Evolutionary conservation across 352 stramenopile genomes (phyloP).

Genomic region (Phytophthora niederhauseri): DNA sequence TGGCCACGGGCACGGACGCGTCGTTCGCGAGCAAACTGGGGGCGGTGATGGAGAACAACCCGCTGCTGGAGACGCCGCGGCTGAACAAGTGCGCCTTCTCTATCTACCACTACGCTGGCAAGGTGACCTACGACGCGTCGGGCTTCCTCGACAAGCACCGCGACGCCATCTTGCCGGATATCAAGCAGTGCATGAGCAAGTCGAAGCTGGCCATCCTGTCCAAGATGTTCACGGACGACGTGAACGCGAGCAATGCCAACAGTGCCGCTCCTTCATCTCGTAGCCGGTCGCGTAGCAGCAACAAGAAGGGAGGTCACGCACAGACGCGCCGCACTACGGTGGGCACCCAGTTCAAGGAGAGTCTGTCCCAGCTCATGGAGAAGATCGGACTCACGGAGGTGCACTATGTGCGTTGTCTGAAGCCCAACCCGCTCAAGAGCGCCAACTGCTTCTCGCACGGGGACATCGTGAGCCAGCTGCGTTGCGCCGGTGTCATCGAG

Average conservation of each 20-base stretch:
- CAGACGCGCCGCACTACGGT: slow-evolving; percentile 77
- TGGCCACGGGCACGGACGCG: slow-evolving; percentile 82
- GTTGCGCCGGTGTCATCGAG: slow-evolving; percentile 87
- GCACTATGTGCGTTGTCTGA: slow-evolving; percentile 88
- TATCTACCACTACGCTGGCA: slow-evolving; percentile 88
- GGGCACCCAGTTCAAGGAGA: slow-evolving; percentile 88
- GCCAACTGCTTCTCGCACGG: slow-evolving; percentile 69
- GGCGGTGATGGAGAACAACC: slow-evolving; percentile 90
- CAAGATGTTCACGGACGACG: slow-evolving; percentile 72
- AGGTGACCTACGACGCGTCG: slow-evolving; percentile 84
- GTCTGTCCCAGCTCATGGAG: slow-evolving; percentile 82
- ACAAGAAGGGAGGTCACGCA: slow-evolving; percentile 57
- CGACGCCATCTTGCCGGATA: slow-evolving; percentile 83
- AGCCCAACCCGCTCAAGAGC: slow-evolving; percentile 82
- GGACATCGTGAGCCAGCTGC: slow-evolving; percentile 84
- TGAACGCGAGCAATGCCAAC: slow-evolving; percentile 33
- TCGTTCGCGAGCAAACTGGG: slow-evolving; percentile 91
- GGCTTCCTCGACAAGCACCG: slow-evolving; percentile 89
- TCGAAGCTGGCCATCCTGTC: slow-evolving; percentile 66
- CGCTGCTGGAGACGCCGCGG: slow-evolving; percentile 81
- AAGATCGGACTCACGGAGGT: slow-evolving; percentile 88
- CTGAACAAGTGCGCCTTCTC: slow-evolving; percentile 86
- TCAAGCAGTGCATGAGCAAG: slow-evolving; percentile 87
- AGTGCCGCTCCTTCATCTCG: slow-evolving; percentile 16
- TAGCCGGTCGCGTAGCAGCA: slow-evolving; percentile 29